Evolutionary conservation across 805 yeast genomes (phyloP), one percentile per base, ranked within the genome.

Genomic region (Nakazawaea ambrosiae): DNA sequence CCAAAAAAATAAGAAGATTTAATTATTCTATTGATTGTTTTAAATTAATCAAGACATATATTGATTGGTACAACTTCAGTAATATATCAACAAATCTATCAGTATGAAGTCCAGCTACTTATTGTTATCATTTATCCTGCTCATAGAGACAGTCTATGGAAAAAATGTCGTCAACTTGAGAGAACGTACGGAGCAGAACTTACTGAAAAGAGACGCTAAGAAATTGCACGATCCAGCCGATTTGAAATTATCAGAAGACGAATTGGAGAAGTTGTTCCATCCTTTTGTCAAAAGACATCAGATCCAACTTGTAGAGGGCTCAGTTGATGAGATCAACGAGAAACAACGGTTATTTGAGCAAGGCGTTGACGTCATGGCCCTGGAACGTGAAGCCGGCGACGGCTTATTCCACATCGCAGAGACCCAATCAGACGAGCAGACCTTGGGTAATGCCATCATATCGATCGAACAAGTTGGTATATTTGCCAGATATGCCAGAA

Each of bases 141-240:
- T n/a, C n/a, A n/a, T n/a, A n/a, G n/a, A n/a, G n/a, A n/a, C 5
- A 4, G 33, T 20, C 15, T 5, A 6, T 11, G 23, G 25, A 8
- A 38, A 38, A 24, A 38, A 33, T 15, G 34, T 38, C 8, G 23
- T 37, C 27, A 29, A 37, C 18, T 26, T 26, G 29, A 33, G 24
- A 25, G 24, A 7, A 22, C 24, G 24, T 22, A n/a, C 15, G 17
- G 25, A 23, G 19, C 11, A 3, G 5, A n/a, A 15, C 6, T 32
- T 37, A 23, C 17, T 22, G 3, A 39, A 39, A 16, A 39, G 42
- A 31, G 42, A 39, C 17, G 27, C 28, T 10, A 33, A 39, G 32
- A 23, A 29, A 10, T n/a, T 38, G 6, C n/a, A 20, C 4, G n/a
- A n/a, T 20, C 33, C 20, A 8, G 12, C 11, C 19, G 42, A 39